Conservation (phyloP, 495 filamentous ascomycete genomes). For the Recurvomyces mirabilis region DNA sequence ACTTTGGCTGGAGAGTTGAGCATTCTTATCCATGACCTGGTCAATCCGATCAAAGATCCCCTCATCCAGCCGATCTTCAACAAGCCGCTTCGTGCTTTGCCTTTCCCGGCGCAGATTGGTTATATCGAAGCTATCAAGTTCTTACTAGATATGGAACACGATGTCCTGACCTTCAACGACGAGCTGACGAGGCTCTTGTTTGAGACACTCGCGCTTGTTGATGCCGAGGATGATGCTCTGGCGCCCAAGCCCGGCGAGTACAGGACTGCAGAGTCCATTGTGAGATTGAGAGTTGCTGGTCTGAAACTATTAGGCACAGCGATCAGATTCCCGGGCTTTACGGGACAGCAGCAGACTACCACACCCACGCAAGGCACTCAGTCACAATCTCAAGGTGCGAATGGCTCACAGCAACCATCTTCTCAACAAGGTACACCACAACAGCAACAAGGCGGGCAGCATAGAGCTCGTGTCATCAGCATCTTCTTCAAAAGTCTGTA, state of each 20-base stretch:
- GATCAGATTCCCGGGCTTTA: conserved; percentile 83
- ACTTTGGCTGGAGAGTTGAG: conserved; percentile 65
- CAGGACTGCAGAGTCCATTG: conserved; percentile 78
- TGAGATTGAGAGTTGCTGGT: conserved; percentile 85
- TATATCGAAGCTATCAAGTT: conserved; percentile 96
- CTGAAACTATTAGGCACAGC: conserved; percentile 86
- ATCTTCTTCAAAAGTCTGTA: conserved; percentile 98
- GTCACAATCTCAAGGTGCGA: neutral
- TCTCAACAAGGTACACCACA: neutral
- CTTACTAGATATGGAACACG: conserved; percentile 72
- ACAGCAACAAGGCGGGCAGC: conserved; percentile 41
- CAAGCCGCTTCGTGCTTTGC: conserved; percentile 85
- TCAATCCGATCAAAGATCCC: conserved; percentile 76
- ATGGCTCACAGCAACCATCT: neutral
- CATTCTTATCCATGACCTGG: conserved; percentile 70
- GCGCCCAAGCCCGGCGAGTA: conserved; percentile 78
- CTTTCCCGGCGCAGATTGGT: conserved; percentile 87
- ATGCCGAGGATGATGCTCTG: conserved; percentile 82
- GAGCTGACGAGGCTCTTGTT: conserved; percentile 77
- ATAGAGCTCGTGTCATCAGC: conserved; percentile 72
- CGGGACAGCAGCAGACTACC: too few species aligned
- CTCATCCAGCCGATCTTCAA: conserved; percentile 79
- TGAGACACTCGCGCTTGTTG: conserved; percentile 84
- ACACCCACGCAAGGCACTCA: conserved; percentile 30
- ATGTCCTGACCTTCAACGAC: conserved; percentile 83